Percentiles rank a stretch among this genome's conserved stretches.
Conservation (phyloP, 2,329 filamentous ascomycete genomes). For the Lasiodiplodia sp. region DNA sequence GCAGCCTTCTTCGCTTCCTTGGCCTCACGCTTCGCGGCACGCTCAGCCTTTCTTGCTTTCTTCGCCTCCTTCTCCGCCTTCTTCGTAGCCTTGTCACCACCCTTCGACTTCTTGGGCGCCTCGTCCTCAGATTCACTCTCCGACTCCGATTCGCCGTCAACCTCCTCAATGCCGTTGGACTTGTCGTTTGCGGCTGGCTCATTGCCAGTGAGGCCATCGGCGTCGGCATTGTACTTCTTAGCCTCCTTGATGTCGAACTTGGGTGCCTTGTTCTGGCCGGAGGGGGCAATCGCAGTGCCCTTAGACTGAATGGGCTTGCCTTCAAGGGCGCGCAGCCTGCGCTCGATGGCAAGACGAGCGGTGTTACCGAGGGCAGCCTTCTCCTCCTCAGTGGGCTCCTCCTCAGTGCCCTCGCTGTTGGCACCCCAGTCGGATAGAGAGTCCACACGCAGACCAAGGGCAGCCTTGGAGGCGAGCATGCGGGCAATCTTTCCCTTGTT, state of each 20-base stretch:
- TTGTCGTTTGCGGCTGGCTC: constrained; percentile 63
- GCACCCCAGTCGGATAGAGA: constrained; percentile 80
- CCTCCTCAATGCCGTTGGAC: constrained; percentile 57
- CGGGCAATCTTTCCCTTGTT: constrained; percentile 99
- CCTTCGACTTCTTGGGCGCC: constrained; percentile 33
- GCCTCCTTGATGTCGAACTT: constrained; percentile 95
- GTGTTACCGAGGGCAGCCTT: constrained; percentile 80
- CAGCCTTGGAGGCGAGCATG: constrained; percentile 92
- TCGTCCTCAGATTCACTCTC: constrained; percentile 45
- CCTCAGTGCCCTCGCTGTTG: constrained; percentile 39
- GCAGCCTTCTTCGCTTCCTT: constrained; percentile 61
- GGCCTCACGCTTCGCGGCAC: constrained; percentile 47
- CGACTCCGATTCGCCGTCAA: constrained; percentile 49
- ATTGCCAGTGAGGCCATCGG: constrained; percentile 79
- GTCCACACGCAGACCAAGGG: constrained; percentile 91
- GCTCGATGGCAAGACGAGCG: constrained; percentile 76
- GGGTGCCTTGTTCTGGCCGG: constrained; percentile 64
- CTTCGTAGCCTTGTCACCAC: constrained; percentile 39
- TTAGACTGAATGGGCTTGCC: constrained; percentile 86
- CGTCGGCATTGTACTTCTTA: constrained; percentile 92
- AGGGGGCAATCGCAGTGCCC: constrained; percentile 76
- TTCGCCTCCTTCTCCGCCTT: constrained; percentile 52
- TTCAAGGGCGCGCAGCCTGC: constrained; percentile 79
- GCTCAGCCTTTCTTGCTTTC: constrained; percentile 50
- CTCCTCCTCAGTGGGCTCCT: constrained; percentile 82